Percentiles rank a stretch among this genome's conserved stretches.
Conservation (phyloP, 2,329 filamentous ascomycete species). For the Cercospora sojina region DNA sequence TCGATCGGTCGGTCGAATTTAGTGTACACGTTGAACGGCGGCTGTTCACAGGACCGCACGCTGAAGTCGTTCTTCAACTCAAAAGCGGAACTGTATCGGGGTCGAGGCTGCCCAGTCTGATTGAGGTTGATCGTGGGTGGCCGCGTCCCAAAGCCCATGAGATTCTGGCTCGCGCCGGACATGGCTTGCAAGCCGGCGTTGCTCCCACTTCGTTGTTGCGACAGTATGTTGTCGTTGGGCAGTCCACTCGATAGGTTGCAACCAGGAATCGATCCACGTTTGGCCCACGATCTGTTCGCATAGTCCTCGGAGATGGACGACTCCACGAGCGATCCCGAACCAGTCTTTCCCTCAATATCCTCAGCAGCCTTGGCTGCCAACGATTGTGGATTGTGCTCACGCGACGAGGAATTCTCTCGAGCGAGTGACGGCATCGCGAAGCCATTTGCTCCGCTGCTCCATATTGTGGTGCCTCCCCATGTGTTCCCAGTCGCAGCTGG, state of each 20-base stretch:
- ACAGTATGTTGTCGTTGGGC: constrained; percentile 40
- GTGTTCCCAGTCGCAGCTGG: constrained; percentile 14
- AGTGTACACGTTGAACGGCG: constrained; percentile 37
- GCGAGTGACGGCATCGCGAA: constrained; percentile 25
- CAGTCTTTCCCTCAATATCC: constrained; percentile 57
- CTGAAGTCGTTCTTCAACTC: constrained; percentile 22
- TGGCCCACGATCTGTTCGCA: constrained; percentile 50
- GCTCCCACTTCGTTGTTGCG: constrained; percentile 41
- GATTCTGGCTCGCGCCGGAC: constrained; percentile 33
- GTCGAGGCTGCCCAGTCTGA: constrained; percentile 25
- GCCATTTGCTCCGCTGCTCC: constrained; percentile 30
- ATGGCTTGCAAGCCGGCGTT: constrained; percentile 39
- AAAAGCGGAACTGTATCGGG: constrained; percentile 28
- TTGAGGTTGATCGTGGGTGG: constrained; percentile 31
- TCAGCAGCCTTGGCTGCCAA: constrained; percentile 30
- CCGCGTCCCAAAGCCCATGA: constrained; percentile 28
- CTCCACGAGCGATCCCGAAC: constrained; percentile 67
- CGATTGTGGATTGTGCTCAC: constrained; percentile 27
- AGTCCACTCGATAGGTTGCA: constrained; percentile 36
- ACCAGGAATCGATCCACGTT: constrained; percentile 20
- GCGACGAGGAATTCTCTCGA: constrained; percentile 30
- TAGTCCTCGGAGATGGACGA: constrained; percentile 69
- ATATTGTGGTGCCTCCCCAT: constrained; percentile 31
- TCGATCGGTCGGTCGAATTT: constrained; percentile 37
- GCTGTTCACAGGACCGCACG: constrained; percentile 27